Evolutionary conservation across 106 monocot species (phyloP).

Genomic region (Phalaenopsis equestris): DNA sequence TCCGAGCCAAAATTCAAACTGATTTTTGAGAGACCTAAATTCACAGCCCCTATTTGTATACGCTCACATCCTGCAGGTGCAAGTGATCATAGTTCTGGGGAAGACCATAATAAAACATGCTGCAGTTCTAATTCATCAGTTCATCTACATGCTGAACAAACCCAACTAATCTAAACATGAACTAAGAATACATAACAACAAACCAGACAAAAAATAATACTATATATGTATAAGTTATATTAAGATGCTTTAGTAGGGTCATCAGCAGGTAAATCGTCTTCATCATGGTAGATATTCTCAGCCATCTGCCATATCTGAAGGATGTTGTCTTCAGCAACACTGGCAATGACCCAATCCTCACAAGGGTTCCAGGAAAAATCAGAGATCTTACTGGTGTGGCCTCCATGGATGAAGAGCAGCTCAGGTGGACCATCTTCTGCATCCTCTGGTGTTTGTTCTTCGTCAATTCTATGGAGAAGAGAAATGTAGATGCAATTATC

Average conservation of each 20-base stretch:
- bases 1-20: too few species aligned
- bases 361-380: constrained; percentile 98
- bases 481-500: not conserved
- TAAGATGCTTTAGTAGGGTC: constrained; percentile 1
- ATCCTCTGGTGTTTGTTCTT: constrained; percentile 83
- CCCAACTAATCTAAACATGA: too few species aligned
- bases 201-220: too few species aligned
- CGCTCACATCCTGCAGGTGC: too few species aligned
- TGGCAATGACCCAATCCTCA: constrained; percentile 85
- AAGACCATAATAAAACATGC: too few species aligned
- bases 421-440: constrained; percentile 89
- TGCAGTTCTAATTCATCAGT: too few species aligned
- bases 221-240: not conserved
- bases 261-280: constrained; percentile 30
- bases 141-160: too few species aligned
- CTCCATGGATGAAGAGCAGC: constrained; percentile 90
- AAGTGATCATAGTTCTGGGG: too few species aligned
- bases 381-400: constrained; percentile 97
- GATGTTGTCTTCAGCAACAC: constrained; percentile 96
- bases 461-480: constrained; percentile 56
- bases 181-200: too few species aligned
- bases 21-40: too few species aligned
- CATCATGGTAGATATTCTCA: constrained; percentile 94
- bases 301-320: constrained; percentile 99
- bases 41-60: too few species aligned